Evolutionary conservation across 352 stramenopile genomes (phyloP), one percentile per base, ranked within the genome.

Genomic region (Globisporangium okanoganense): DNA sequence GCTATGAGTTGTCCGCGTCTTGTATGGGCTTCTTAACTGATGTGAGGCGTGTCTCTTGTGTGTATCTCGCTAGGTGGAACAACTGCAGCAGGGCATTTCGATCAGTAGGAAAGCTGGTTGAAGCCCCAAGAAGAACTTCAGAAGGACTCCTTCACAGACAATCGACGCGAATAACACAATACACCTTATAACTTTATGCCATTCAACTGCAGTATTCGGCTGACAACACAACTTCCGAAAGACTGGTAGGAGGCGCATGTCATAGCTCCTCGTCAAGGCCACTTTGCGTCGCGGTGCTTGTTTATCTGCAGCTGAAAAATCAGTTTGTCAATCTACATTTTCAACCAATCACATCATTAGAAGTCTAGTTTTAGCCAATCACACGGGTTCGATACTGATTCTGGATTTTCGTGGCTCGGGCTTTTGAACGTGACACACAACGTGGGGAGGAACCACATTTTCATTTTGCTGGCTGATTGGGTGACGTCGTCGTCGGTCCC

Each of bases 11-110:
- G 4, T 18, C 29, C 29, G 29, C 5, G 7, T 22, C 5, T 6
- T 45, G 40, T 5, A 22, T 45, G 40, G 16, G 6, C 25, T 12
- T n/a, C 9, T 24, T 40, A 8, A 33, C 44, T 62, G 54, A 58
- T 36, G 36, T 36, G n/a, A 29, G 56, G n/a, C 8, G 31, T 45
- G 56, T 1, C 20, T 1, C 12, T 56, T n/a, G 44, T n/a, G n/a
- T n/a, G n/a, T 33, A 9, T 10, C 13, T 58, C 4, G 35, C 44
- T 54, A 86, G 76, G 66, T 86, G 44, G 70, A 73, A 27, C 76
- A 86, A 58, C 62, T 86, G 20, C 76, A 80, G 48, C 76, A 86
- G 20, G 74, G 72, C 18, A 86, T 86, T 58, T 79, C 72, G 24
- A 71, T 86, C 24, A 72, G 76, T 45, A 75, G 78, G 24, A 61